These are phyloP conservation scores for Sinapis alba DNA, from an alignment of 441 rosid species.

Conservation along the genomic window DNA sequence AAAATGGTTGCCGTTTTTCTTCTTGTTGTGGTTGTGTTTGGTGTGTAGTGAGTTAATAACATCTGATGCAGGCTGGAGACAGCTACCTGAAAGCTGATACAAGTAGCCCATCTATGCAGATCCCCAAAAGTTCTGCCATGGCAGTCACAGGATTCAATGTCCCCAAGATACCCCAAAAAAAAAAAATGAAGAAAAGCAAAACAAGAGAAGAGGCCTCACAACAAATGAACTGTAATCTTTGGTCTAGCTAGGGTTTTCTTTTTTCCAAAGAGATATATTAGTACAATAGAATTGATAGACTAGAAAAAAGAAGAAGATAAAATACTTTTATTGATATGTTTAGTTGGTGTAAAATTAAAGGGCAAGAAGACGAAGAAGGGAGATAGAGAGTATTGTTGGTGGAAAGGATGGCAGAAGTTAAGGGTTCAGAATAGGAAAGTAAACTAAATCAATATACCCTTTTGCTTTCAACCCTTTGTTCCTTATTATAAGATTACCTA, in stretches of 20 bases:
- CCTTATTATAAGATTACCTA: slow-evolving; percentile 35
- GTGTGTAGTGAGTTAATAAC: slow-evolving; percentile 37
- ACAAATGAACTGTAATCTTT: slow-evolving; percentile 17
- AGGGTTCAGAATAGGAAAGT: slow-evolving; percentile 34
- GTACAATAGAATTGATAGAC: background rate
- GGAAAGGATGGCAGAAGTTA: slow-evolving; percentile 30
- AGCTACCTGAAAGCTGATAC: slow-evolving; percentile 51
- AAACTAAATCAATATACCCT: slow-evolving; percentile 31
- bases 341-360: slow-evolving; percentile 13
- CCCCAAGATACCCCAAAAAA: slow-evolving; percentile 22
- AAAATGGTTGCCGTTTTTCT: slow-evolving; percentile 32
- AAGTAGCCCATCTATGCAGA: slow-evolving; percentile 45
- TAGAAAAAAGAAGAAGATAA: background rate
- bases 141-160: slow-evolving; percentile 50
- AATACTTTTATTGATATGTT: slow-evolving; percentile 3
- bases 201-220: slow-evolving; percentile 20
- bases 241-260: slow-evolving; percentile 33
- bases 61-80: slow-evolving; percentile 45
- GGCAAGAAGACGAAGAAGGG: background rate
- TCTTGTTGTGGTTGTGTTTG: slow-evolving; percentile 24
- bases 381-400: slow-evolving; percentile 26
- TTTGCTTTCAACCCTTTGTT: slow-evolving; percentile 40
- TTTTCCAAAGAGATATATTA: slow-evolving; percentile 11
- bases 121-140: slow-evolving; percentile 60
- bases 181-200: background rate